These are phyloP conservation scores for Jacaranda copaia DNA, from an alignment of 257 asterid species.

Conservation along the genomic window DNA sequence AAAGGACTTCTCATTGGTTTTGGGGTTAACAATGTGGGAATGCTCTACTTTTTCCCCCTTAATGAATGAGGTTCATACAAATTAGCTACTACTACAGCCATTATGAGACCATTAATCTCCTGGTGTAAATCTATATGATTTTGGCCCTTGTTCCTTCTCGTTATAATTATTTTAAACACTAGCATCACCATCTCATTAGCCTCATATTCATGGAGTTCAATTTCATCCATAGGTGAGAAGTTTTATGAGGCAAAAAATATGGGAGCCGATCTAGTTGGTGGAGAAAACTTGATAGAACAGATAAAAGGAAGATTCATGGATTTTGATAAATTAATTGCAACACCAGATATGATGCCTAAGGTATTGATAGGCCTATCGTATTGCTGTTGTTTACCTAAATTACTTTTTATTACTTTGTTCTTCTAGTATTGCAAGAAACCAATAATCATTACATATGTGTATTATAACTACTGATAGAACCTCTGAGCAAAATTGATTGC, in stretches of 20 bases:
- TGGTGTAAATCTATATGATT: neutral
- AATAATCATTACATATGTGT: neutral
- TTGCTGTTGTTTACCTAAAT: conserved; percentile 4
- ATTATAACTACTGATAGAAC: neutral
- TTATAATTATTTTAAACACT: conserved; percentile 1
- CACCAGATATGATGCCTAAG: too few relatives aligned
- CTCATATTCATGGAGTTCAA: conserved; percentile 43
- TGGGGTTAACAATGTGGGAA: neutral
- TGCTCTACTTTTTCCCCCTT: conserved; percentile 1
- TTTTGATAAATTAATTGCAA: conserved; percentile 92
- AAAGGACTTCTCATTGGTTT: neutral
- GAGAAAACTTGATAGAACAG: conserved; percentile 91
- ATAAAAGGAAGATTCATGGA: conserved; percentile 96
- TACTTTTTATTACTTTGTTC: conserved; percentile 10
- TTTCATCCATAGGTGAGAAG: conserved; percentile 75
- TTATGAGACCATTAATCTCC: conserved; percentile 9
- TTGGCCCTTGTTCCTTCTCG: neutral
- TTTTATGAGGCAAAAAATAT: conserved; percentile 98
- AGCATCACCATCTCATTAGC: conserved; percentile 17
- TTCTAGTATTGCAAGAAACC: neutral
- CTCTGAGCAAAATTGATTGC: conserved; percentile 8
- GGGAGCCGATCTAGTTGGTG: conserved; percentile 97
- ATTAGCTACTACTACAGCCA: neutral
- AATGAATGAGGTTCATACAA: conserved; percentile 3
- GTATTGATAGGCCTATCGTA: conserved; percentile 42